Evolutionary conservation across 75 land plant genomes (phyloP), one percentile per base, ranked within the genome.

Genomic region (Chamaecyparis obtusa): DNA sequence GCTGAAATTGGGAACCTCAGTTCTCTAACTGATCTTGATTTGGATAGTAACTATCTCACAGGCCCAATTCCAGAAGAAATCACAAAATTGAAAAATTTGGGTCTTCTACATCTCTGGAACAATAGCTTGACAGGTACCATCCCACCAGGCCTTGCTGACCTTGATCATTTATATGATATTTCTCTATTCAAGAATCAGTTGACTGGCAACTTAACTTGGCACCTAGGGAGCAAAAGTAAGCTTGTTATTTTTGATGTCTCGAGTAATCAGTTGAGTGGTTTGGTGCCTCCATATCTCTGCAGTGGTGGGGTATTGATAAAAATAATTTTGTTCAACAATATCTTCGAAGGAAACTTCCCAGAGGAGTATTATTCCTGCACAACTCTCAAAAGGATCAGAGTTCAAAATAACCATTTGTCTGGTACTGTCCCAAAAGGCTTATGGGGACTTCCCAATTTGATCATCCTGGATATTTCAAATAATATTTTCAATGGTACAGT

Each of bases 361-460:
- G 87, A 80, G 16, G 88, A 67, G 2, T 92, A 90, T 71, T 88
- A 87, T 30, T 41, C 57, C 3, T 92, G 92, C 87, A 80, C 79
- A 86, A 91, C 76, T n/a, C 86, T 92, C 44, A 49, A 43, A 11
- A 39, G 92, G 17, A 86, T 92, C 44, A 48, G 92, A 21, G 41
- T 92, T 24, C 51, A 83, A 46, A 69, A 54, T 54, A 92, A 92
- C 88, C 56, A 37, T 39, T 64, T 92, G 78, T 78, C 90, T 32
- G 92, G 93, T 32, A 14, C 33, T 11, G 64, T 92, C 30, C 92
- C 93, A 21, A 85, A 80, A 27, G 89, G 72, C 14, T 27, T 92
- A 15, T 90, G 92, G 92, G 92, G 89, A 13, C 79, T 88, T 39
- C 93, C 93, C 11, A 39, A 33, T 27, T 30, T 92, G 87, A 88